Evolutionary conservation across 352 stramenopile species (phyloP).

Genomic region (Phytophthora boehmeriae): DNA sequence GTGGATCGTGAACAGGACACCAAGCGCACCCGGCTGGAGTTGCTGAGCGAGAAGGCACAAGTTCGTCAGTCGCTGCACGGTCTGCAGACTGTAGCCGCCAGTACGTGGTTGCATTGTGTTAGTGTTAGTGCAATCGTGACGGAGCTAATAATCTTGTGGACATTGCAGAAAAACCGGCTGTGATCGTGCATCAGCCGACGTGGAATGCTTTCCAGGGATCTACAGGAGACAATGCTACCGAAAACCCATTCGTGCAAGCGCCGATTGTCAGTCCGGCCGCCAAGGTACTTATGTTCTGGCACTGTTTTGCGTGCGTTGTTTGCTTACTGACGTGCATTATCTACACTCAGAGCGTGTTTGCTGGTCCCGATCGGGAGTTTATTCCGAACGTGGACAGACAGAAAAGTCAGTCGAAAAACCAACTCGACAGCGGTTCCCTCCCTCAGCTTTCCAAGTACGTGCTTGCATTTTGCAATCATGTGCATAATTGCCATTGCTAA

Average conservation of each 20-base stretch:
- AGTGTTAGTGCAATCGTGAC: not conserved
- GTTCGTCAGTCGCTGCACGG: slow-evolving; percentile 65
- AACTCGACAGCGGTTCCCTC: slow-evolving; percentile 43
- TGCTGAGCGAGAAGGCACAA: slow-evolving; percentile 65
- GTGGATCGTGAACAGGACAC: slow-evolving; percentile 61
- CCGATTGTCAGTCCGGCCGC: slow-evolving; percentile 37
- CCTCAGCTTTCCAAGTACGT: slow-evolving; percentile 49
- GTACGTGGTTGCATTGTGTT: slow-evolving; percentile 28
- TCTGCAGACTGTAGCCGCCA: slow-evolving; percentile 43
- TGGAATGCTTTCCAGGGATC: slow-evolving; percentile 61
- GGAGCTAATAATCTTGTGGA: slow-evolving; percentile 11
- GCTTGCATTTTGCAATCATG: not conserved
- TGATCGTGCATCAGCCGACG: slow-evolving; percentile 48
- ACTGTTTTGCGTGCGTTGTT: slow-evolving; percentile 6
- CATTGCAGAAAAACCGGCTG: slow-evolving; percentile 42
- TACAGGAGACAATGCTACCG: slow-evolving; percentile 43
- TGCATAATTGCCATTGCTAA: not conserved
- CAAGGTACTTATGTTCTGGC: slow-evolving; percentile 19
- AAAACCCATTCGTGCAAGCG: slow-evolving; percentile 60
- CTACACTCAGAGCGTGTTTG: slow-evolving; percentile 40
- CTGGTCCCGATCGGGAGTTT: slow-evolving; percentile 38
- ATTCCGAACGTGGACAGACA: slow-evolving; percentile 39
- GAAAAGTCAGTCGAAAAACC: slow-evolving; percentile 48
- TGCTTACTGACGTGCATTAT: not conserved
- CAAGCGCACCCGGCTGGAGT: slow-evolving; percentile 55